Percentiles rank a stretch among this genome's conserved stretches.
phyloP scores from a whole-genome alignment of 2,329 filamentous ascomycete species.

The Neonectria sp. region DNA sequence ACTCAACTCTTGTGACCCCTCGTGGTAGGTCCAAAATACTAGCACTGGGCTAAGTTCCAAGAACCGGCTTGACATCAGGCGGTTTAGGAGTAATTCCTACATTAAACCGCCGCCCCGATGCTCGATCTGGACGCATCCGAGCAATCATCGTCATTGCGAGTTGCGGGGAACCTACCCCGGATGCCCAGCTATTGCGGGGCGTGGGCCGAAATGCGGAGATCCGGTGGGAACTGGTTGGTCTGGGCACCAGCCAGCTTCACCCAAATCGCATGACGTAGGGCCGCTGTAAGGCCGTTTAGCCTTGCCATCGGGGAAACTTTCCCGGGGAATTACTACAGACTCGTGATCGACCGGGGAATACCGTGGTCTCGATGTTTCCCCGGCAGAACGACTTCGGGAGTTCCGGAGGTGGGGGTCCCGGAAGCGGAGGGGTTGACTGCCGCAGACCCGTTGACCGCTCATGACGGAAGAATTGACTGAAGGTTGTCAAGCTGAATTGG shows the following conservation, averaged over 20 bases:
- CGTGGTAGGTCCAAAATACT: not conserved
- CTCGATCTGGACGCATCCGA: conserved; percentile 4
- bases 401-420: not conserved
- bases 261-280: conserved; percentile 5
- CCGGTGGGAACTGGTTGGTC: not conserved
- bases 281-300: not conserved
- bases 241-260: not conserved
- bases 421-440: not conserved
- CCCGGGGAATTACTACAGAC: not conserved
- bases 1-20: conserved; percentile 7
- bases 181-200: conserved; percentile 17
- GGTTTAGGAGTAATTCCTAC: not conserved
- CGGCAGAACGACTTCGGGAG: not conserved
- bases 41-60: not conserved
- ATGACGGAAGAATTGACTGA: not conserved
- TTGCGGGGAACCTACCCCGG: conserved; percentile 19
- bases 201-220: conserved; percentile 25
- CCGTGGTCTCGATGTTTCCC: not conserved
- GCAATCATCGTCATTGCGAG: conserved; percentile 1
- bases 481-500: not conserved
- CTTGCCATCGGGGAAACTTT: conserved; percentile 2
- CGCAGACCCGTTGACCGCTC: not conserved
- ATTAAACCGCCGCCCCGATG: not conserved
- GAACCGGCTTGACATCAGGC: not conserved
- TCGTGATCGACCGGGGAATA: not conserved